Percentiles rank a stretch among this genome's conserved stretches.
phyloP scores from a whole-genome alignment of 805 yeast genomes.

The Cyberlindnera maritima region DNA sequence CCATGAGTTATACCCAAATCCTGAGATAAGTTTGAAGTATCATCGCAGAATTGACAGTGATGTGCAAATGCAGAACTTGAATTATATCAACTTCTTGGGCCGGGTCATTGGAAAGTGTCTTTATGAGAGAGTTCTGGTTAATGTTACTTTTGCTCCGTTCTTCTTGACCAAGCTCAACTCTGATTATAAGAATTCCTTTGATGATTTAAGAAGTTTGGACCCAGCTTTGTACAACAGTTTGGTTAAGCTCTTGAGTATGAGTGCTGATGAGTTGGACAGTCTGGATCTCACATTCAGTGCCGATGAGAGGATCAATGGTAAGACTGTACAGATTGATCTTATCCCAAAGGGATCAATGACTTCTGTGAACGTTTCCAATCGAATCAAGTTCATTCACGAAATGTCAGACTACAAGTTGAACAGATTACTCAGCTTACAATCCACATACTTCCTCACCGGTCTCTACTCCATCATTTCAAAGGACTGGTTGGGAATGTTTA shows the following conservation, averaged over 20 bases:
- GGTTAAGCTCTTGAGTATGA: constrained; percentile 56
- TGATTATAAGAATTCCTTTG: constrained; percentile 59
- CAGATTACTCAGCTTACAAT: constrained; percentile 53
- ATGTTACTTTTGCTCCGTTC: constrained; percentile 81
- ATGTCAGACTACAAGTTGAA: constrained; percentile 80
- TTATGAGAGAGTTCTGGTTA: constrained; percentile 77
- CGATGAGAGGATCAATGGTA: constrained; percentile 42
- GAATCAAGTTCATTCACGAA: constrained; percentile 70
- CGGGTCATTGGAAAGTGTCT: constrained; percentile 84
- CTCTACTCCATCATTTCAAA: constrained; percentile 64
- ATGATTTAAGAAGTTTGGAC: constrained; percentile 76
- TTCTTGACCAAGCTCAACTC: constrained; percentile 57
- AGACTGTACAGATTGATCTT: constrained; percentile 50
- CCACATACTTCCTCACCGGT: constrained; percentile 66
- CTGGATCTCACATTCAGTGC: constrained; percentile 66
- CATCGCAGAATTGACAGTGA: constrained; percentile 33
- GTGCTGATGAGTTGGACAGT: constrained; percentile 49
- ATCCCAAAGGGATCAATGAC: constrained; percentile 55
- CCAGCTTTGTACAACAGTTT: constrained; percentile 61
- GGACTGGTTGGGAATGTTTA: constrained; percentile 81
- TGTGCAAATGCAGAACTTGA: constrained; percentile 28
- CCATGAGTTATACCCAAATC: constrained; percentile 74
- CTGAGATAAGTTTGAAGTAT: constrained; percentile 42
- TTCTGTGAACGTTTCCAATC: constrained; percentile 58
- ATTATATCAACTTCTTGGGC: constrained; percentile 63